Conservation (phyloP, 2,329 filamentous ascomycete species). For the Gyromitra esculenta region DNA sequence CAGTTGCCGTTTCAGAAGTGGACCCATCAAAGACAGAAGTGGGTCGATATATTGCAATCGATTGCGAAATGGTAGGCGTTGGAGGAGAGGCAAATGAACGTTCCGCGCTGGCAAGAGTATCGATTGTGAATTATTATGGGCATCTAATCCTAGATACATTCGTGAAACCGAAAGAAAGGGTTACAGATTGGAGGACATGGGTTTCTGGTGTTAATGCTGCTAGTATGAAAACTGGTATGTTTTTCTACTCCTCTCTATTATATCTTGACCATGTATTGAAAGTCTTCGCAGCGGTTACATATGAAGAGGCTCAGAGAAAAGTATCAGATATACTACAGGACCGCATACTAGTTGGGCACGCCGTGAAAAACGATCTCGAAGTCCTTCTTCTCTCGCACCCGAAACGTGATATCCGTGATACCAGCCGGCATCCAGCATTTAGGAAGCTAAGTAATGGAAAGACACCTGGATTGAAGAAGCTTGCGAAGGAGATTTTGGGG, state of each 20-base stretch:
- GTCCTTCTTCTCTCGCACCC: slow-evolving; percentile 83
- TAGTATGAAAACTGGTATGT: slow-evolving; percentile 68
- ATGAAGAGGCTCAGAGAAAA: slow-evolving; percentile 79
- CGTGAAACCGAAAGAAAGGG: slow-evolving; percentile 77
- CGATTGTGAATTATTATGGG: slow-evolving; percentile 92
- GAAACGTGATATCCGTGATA: slow-evolving; percentile 81
- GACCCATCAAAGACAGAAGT: slow-evolving; percentile 66
- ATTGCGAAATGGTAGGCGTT: slow-evolving; percentile 98
- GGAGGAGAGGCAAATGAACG: slow-evolving; percentile 72
- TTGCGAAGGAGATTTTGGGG: slow-evolving; percentile 69
- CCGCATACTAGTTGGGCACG: slow-evolving; percentile 83
- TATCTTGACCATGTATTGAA: not conserved
- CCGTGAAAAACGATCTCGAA: slow-evolving; percentile 78
- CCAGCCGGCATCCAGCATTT: slow-evolving; percentile 79
- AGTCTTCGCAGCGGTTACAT: slow-evolving; percentile 68
- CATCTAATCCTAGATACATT: slow-evolving; percentile 93
- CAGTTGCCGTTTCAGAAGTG: slow-evolving; percentile 19
- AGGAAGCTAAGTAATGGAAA: slow-evolving; percentile 72
- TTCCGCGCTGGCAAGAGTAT: slow-evolving; percentile 84
- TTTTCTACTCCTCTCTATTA: not conserved
- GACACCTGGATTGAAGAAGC: slow-evolving; percentile 72
- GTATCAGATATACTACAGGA: slow-evolving; percentile 75
- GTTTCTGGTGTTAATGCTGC: slow-evolving; percentile 82
- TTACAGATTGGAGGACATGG: slow-evolving; percentile 89
- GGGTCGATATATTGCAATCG: slow-evolving; percentile 90